Base-by-base conservation (phyloP, 305 asterid species). In the Andrographis paniculata region DNA sequence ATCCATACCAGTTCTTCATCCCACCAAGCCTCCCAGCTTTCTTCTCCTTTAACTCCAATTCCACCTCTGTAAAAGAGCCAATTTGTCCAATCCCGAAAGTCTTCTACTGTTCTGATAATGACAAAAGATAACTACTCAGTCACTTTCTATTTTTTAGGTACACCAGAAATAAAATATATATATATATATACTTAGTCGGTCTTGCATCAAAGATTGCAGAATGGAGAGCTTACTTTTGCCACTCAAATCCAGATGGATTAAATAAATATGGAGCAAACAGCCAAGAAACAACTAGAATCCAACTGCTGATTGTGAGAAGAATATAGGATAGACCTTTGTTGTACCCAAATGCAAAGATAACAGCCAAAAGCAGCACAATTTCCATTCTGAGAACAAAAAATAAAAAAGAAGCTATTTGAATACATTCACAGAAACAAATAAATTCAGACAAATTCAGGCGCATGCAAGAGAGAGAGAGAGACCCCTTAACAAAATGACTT, bases 11-110 rank as follows among this genome's bases (percentile, higher is more conserved):
- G 71, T 75, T 91, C 95, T 70, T 83, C 99, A 72, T 91, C 99
- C 99, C 99, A 91, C 96, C 96, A 91, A 49, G 99, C 96, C 73
- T 91, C 99, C 99, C 99, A 86, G 79, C 98, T 91, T 82, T 91
- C 98, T 71, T 77, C 87, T 45, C 96, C 98, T 74, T 76, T 91
- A 56, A 91, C 99, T 59, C 99, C 99, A 63, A 91, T 91, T 63
- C 99, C 99, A 57, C 99, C 99, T 67, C 99, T 74, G 64, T 91
- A 91, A 49, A 91, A 75, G 54, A 91, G 95, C 99, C 99, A 91
- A 69, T 86, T 91, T 55, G 99, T 91, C 99, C 96, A 91, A 68
- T 91, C 95, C 45, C 89, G 84, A 46, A 91, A 86, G 78, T 91
- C 99, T 69, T 91, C 96, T 28, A 91, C 95, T 5, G 96, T 80